Evolutionary conservation across 495 filamentous ascomycete species (phyloP), one percentile per base, ranked within the genome.

Genomic region (Penicillium taxi): DNA sequence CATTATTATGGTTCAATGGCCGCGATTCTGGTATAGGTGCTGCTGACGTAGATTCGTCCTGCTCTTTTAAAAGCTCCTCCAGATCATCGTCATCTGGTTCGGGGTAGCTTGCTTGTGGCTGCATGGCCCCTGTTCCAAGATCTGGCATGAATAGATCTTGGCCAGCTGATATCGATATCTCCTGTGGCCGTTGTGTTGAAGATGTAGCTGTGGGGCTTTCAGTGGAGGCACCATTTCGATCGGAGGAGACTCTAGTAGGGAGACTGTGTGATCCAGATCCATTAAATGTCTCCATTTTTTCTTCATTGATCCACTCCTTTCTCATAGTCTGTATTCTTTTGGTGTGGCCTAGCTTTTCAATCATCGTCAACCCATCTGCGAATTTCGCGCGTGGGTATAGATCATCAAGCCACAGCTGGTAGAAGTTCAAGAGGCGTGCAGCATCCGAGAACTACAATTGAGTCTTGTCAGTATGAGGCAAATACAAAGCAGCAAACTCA

Each of bases 381-480:
- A 99, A 96, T 52, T 87, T 93, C 1, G 89, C 91, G 46, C 89
- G 86, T 27, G 91, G 93, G 48, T 86, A 99, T 16, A 99, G 69
- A 41, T 94, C 86, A 55, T 99, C 91, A 4, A 96, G 84, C 91
- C 91, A 99, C 45, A 93, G 62, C 55, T 96, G 91, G 56, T 96
- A 99, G 52, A 88, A 82, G 26, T 82, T 81, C 40, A 99, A 73
- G 8, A 99, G 71, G 32, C 80, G 78, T 2, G 81, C 72, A 2
- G 86, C 72, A 56, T 99, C 91, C 19, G 79, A 80, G 58, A 88
- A 99, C 86, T 95, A 40, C 23, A 24, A 12, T 16, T 14, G 11
- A 44, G 12, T 14, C 14, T 30, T 25, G 15, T 53, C 18, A 42
- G 32, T 39, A 2, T 26, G 22, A 18, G 33, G 17, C n/a, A 32